Evolutionary conservation across 139 green algal genomes (phyloP).

Genomic region (Pycnococcus provasolii): DNA sequence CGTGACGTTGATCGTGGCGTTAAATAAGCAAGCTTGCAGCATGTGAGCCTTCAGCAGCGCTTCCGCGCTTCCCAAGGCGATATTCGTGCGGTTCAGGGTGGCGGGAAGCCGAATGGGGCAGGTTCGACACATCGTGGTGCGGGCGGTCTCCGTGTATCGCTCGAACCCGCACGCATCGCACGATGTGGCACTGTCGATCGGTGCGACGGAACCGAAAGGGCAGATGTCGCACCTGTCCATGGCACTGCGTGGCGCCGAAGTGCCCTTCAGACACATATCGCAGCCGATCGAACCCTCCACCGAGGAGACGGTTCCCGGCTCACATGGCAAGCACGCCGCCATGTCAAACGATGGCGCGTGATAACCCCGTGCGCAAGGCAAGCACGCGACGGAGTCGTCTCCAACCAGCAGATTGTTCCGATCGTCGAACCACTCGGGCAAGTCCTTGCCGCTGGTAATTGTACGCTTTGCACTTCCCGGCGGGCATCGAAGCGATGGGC

Average conservation of each 20-base stretch:
- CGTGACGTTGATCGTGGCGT: background rate
- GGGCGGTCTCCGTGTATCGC: background rate
- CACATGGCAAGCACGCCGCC: constrained; percentile 1
- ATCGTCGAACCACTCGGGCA: background rate
- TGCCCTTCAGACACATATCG: background rate
- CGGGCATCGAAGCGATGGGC: background rate
- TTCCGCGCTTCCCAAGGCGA: no score
- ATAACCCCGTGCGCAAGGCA: background rate
- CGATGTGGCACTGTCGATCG: background rate
- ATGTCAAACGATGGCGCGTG: background rate
- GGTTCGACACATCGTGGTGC: background rate
- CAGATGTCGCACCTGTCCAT: background rate
- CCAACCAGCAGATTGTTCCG: background rate
- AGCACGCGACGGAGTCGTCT: background rate
- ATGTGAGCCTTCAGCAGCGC: no score
- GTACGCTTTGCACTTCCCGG: background rate
- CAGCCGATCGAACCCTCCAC: background rate
- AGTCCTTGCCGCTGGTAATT: background rate
- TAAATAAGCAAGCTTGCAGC: background rate
- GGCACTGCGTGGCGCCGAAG: background rate
- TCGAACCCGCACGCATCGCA: constrained; percentile 1
- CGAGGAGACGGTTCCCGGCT: background rate
- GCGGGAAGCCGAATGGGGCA: background rate
- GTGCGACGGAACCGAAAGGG: background rate
- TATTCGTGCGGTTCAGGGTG: no score